phyloP scores from a whole-genome alignment of 805 yeast genomes.

The Clavispora santaluciae region DNA sequence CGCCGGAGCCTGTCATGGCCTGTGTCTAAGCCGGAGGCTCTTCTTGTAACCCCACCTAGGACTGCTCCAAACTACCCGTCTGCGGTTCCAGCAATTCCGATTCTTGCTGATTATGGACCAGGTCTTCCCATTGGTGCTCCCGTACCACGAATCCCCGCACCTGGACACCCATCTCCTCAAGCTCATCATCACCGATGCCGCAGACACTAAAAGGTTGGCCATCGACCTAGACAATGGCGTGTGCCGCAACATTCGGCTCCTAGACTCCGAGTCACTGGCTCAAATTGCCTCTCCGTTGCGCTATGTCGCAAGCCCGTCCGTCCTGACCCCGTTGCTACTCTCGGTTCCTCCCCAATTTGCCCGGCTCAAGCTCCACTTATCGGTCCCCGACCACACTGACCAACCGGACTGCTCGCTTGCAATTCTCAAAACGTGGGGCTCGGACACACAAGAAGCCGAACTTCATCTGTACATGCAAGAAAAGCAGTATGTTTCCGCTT shows the following conservation, averaged over 20 bases:
- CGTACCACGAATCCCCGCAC: slow-evolving; percentile 16
- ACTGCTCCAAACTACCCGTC: neutral
- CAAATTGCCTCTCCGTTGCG: slow-evolving; percentile 13
- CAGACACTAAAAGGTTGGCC: slow-evolving; percentile 19
- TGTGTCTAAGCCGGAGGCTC: neutral
- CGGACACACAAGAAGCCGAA: slow-evolving; percentile 7
- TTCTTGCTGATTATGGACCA: slow-evolving; percentile 6
- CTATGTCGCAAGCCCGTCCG: slow-evolving; percentile 23
- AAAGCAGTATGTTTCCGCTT: slow-evolving; percentile 5
- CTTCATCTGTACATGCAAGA: slow-evolving; percentile 10
- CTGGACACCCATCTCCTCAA: slow-evolving; percentile 18
- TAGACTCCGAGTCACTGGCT: slow-evolving; percentile 13
- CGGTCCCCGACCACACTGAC: slow-evolving; percentile 14
- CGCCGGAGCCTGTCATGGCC: neutral
- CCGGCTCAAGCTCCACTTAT: slow-evolving; percentile 22
- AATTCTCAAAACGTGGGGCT: slow-evolving; percentile 27
- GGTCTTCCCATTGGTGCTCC: slow-evolving; percentile 22
- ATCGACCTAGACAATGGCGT: slow-evolving; percentile 18
- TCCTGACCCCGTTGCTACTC: slow-evolving; percentile 26
- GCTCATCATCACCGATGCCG: slow-evolving; percentile 23
- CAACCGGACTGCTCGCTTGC: slow-evolving; percentile 19
- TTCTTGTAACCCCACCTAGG: neutral
- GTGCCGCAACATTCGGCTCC: slow-evolving; percentile 18
- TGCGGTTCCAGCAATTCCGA: neutral
- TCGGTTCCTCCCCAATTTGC: slow-evolving; percentile 19